phyloP scores from a whole-genome alignment of 2,329 filamentous ascomycete species.

The Penicillium rolfsii region DNA sequence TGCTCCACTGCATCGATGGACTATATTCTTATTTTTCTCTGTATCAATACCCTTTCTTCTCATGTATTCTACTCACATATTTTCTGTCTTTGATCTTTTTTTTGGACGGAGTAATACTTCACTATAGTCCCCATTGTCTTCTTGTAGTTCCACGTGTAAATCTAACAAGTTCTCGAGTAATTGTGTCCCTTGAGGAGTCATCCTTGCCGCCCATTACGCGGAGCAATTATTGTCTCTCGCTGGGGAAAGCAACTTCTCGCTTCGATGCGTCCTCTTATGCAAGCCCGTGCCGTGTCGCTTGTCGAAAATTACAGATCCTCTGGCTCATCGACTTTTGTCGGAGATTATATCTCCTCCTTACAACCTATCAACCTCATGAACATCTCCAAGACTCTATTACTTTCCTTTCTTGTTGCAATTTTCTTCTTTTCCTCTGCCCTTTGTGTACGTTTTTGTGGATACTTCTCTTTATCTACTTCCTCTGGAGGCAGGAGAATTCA shows the following conservation, averaged over 20 bases:
- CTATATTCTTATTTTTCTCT: background rate
- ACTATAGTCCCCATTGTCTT: background rate
- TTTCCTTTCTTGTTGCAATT: background rate
- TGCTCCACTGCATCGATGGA: background rate
- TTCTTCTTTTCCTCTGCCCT: no score
- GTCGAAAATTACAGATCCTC: background rate
- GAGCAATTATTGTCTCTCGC: background rate
- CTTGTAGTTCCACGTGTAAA: background rate
- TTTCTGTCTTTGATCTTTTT: background rate
- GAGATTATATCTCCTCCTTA: background rate
- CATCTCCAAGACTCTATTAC: background rate
- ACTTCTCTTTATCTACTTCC: no score
- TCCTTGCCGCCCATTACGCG: background rate
- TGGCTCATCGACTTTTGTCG: background rate
- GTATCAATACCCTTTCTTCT: slow-evolving; percentile 1
- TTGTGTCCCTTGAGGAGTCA: background rate
- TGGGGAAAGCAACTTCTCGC: background rate
- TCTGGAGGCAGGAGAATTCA: no score
- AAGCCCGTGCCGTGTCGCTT: background rate
- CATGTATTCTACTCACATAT: background rate
- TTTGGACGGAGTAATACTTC: background rate
- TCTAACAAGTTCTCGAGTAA: background rate
- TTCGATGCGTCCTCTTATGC: background rate
- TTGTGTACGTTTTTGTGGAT: no score
- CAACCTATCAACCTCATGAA: background rate